Evolutionary conservation across 2,329 filamentous ascomycete genomes (phyloP).

Genomic region (Sarocladiaceae sp.): DNA sequence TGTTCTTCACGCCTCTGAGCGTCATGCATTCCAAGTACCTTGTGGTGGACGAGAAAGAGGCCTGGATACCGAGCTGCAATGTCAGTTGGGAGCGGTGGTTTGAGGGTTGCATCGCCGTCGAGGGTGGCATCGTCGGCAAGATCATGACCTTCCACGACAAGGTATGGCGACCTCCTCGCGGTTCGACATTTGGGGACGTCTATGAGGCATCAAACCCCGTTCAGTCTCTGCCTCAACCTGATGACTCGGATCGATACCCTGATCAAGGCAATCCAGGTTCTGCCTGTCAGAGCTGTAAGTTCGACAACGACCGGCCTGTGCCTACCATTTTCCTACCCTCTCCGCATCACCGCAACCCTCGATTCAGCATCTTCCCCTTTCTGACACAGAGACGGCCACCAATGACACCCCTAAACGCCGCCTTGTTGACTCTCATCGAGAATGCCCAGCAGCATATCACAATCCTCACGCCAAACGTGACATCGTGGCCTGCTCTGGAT

Average conservation of each 20-base stretch:
- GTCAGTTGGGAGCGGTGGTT: slow-evolving; percentile 87
- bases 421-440: slow-evolving; percentile 54
- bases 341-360: slow-evolving; percentile 62
- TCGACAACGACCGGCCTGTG: slow-evolving; percentile 21
- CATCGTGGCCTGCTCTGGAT: slow-evolving; percentile 56
- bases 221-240: too few relatives aligned
- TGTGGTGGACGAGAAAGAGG: slow-evolving; percentile 59
- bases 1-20: slow-evolving; percentile 74
- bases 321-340: slow-evolving; percentile 66
- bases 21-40: slow-evolving; percentile 88
- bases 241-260: background rate
- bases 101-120: slow-evolving; percentile 65
- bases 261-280: slow-evolving; percentile 14
- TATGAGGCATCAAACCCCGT: background rate
- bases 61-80: slow-evolving; percentile 74
- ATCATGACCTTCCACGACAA: slow-evolving; percentile 59
- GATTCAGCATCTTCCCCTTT: slow-evolving; percentile 55
- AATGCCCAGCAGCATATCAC: slow-evolving; percentile 54
- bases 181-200: slow-evolving; percentile 1
- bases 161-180: slow-evolving; percentile 51
- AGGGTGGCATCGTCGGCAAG: slow-evolving; percentile 53
- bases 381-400: slow-evolving; percentile 44
- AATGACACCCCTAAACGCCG: slow-evolving; percentile 60
- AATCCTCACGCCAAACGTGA: slow-evolving; percentile 74
- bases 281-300: slow-evolving; percentile 23